Conservation (phyloP, 2,329 filamentous ascomycete genomes). For the Aurifilum marmelostoma region DNA sequence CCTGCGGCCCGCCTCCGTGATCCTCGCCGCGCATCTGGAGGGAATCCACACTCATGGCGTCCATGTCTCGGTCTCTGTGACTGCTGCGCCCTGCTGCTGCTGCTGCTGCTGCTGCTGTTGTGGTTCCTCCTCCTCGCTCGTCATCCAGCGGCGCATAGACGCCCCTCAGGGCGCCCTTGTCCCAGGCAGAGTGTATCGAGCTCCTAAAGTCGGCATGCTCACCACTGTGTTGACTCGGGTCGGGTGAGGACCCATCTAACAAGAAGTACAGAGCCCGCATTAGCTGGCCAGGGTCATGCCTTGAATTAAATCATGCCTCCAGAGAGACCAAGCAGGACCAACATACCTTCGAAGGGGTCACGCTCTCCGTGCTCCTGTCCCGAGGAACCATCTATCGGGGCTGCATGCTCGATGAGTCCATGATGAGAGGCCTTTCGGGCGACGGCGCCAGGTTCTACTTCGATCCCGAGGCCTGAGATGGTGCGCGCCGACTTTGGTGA, state of each 20-base stretch:
- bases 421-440: constrained; percentile 20
- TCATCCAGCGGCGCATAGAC: constrained; percentile 4
- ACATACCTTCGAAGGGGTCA: constrained; percentile 11
- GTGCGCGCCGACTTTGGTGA: background rate
- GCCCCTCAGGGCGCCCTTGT: constrained; percentile 20
- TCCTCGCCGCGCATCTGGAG: constrained; percentile 24
- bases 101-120: background rate
- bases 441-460: constrained; percentile 7
- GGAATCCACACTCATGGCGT: constrained; percentile 27
- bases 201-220: constrained; percentile 9
- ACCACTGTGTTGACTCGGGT: background rate
- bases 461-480: constrained; percentile 22
- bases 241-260: constrained; percentile 9
- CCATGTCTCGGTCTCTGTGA: background rate
- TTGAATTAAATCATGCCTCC: too few relatives aligned
- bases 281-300: background rate
- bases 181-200: constrained; percentile 27
- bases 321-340: background rate
- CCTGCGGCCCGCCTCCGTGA: background rate
- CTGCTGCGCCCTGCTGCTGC: background rate
- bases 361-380: background rate
- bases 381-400: constrained; percentile 10
- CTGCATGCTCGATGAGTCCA: constrained; percentile 20
- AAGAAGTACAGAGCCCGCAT: background rate
- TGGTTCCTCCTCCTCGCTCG: constrained; percentile 1